Base-by-base conservation (phyloP, 257 asterid species). In the Jacaranda copaia region DNA sequence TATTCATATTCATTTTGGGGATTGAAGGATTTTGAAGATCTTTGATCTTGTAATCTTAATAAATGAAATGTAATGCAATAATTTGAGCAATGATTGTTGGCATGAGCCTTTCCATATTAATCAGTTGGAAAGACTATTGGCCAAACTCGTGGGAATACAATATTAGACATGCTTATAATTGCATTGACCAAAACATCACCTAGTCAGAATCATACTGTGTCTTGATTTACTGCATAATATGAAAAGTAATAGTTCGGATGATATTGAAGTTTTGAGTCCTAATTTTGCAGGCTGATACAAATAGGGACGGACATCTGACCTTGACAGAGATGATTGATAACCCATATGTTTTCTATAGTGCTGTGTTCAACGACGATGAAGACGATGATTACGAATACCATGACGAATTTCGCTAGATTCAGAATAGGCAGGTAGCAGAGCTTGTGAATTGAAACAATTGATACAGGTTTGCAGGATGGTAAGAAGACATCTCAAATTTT, bases 271-370 rank as follows among this genome's bases (percentile, higher is more conserved):
- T 77, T 64, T 32, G 57, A 20, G 8, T 74, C 25, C 51, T 15
- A 38, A 58, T 32, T 74, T 55, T 81, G 84, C 97, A 95, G 99
- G 98, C 98, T 39, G 99, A 95, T 87, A 52, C 86, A 39, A 90
- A 95, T 80, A 89, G 91, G 84, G 99, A 95, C 53, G 97, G 97
- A 14, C 90, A 94, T 45, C 86, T 95, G 74, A 84, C 89, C 76
- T 79, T 93, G 87, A 70, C 84, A 25, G 99, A 95, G 86, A 93
- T 95, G 99, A 84, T 93, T 56, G 97, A 90, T 18, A 91, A 81
- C 73, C 98, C 99, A 39, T 95, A 93, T 63, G 97, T 86, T 73
- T 95, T 95, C 90, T 95, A 95, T 53, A 90, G 96, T 51, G 96
- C 99, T 15, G 94, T 93, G 55, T 91, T 87, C 66, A 89, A 84